Conservation (phyloP, 768 basidiomycete species). For the Russula foetens region DNA sequence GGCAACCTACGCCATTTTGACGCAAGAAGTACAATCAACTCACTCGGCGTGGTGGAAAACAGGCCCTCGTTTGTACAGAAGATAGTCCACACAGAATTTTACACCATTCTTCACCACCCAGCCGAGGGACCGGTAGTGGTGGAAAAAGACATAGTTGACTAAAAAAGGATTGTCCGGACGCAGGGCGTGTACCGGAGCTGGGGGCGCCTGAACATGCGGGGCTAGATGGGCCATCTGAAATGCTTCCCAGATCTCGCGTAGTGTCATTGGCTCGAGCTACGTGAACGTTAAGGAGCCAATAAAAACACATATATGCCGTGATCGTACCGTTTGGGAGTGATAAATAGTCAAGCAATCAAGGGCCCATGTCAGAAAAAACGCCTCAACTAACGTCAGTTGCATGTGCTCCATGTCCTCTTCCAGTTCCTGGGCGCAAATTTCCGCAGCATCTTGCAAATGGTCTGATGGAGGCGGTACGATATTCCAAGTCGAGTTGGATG, state of each 20-base stretch:
- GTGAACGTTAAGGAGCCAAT: conserved; percentile 1
- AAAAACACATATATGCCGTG: not conserved
- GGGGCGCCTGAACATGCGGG: conserved; percentile 25
- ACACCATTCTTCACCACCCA: conserved; percentile 96
- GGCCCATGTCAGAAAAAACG: conserved; percentile 82
- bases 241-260: conserved; percentile 52
- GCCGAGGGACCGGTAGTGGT: conserved; percentile 92
- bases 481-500: conserved; percentile 27
- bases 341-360: conserved; percentile 73
- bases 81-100: conserved; percentile 95
- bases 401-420: conserved; percentile 81
- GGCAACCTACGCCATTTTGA: not conserved
- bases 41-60: conserved; percentile 96
- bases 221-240: conserved; percentile 52
- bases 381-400: conserved; percentile 82
- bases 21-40: conserved; percentile 25
- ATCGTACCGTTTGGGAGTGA: conserved; percentile 54
- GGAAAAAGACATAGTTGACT: conserved; percentile 82
- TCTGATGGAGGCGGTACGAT: conserved; percentile 20
- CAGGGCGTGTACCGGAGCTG: conserved; percentile 20
- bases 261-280: conserved; percentile 47
- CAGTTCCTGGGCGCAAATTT: conserved; percentile 42
- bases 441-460: conserved; percentile 26
- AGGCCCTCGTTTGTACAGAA: conserved; percentile 90
- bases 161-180: conserved; percentile 90